A percentile compares a stretch with the other conserved stretches of the same genome.
Conservation (phyloP, 2,329 filamentous ascomycete species). For the Colletotrichum kahawae region DNA sequence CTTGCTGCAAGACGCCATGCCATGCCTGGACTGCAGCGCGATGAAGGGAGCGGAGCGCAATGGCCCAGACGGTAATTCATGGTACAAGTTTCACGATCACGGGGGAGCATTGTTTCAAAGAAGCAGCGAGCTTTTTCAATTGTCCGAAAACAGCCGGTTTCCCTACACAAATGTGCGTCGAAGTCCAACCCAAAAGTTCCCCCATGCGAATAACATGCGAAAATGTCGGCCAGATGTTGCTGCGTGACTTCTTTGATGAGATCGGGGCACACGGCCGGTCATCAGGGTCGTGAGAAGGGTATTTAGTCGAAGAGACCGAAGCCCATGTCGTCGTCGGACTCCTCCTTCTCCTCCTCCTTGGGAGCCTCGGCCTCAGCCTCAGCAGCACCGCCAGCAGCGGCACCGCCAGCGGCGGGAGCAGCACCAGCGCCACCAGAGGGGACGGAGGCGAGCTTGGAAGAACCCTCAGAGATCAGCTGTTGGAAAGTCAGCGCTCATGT, state of each 20-base stretch:
- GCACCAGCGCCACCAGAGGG: slow-evolving; percentile 87
- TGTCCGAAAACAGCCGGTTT: slow-evolving; percentile 21
- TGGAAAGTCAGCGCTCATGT: neutral
- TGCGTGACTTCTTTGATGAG: slow-evolving; percentile 37
- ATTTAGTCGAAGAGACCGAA: slow-evolving; percentile 79
- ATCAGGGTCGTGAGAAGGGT: slow-evolving; percentile 31
- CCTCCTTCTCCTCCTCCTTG: slow-evolving; percentile 77
- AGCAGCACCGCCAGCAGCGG: slow-evolving; percentile 68
- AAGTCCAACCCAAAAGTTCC: slow-evolving; percentile 25
- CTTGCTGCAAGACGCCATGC: neutral
- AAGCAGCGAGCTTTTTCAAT: slow-evolving; percentile 21
- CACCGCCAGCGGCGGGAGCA: slow-evolving; percentile 70
- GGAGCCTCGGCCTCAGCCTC: slow-evolving; percentile 65
- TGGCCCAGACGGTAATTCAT: neutral
- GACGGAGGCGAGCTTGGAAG: slow-evolving; percentile 95
- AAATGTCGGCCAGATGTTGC: slow-evolving; percentile 32
- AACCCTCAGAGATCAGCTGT: slow-evolving; percentile 90
- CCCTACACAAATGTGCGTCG: slow-evolving; percentile 17
- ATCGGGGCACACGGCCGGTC: slow-evolving; percentile 31
- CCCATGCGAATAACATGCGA: slow-evolving; percentile 34
- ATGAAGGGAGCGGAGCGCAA: neutral
- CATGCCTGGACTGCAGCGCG: neutral
- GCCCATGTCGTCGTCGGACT: slow-evolving; percentile 40
- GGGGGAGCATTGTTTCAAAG: slow-evolving; percentile 4
- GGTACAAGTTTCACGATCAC: neutral